phyloP scores from a whole-genome alignment of 208 protist genomes.

The Porcisia deanei region DNA sequence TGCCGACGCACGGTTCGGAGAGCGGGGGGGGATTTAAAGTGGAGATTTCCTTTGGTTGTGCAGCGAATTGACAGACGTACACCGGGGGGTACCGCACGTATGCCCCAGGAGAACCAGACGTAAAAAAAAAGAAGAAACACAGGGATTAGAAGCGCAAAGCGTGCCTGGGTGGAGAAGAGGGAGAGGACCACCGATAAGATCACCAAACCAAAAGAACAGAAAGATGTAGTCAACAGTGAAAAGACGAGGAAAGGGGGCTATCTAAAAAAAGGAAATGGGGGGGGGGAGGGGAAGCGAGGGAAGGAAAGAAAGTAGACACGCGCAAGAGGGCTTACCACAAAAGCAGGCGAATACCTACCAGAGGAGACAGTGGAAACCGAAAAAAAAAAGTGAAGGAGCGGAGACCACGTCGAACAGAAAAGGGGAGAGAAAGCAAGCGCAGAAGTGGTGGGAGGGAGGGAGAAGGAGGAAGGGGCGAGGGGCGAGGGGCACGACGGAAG shows the following conservation, averaged over 20 bases:
- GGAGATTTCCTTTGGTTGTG: neutral
- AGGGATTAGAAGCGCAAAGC: neutral
- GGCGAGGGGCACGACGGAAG: neutral
- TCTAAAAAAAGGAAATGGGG: neutral
- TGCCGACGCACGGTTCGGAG: neutral
- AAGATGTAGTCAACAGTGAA: neutral
- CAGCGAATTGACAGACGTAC: neutral
- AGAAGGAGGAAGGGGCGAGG: neutral
- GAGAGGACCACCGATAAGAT: neutral
- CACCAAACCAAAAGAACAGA: neutral
- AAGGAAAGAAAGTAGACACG: neutral
- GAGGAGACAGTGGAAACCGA: neutral
- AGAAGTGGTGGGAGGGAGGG: neutral
- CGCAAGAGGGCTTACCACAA: neutral
- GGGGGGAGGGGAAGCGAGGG: neutral
- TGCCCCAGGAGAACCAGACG: neutral
- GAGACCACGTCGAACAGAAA: neutral
- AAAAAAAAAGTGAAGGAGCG: neutral
- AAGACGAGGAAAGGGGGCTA: neutral
- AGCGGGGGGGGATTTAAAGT: neutral
- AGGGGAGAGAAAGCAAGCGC: neutral
- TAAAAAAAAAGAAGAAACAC: neutral
- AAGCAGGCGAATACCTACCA: neutral
- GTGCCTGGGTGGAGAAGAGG: neutral
- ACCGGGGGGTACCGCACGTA: neutral